A percentile compares a stretch with the other conserved stretches of the same genome.
phyloP scores from a whole-genome alignment of 768 basidiomycete genomes.

The Suillus plorans region DNA sequence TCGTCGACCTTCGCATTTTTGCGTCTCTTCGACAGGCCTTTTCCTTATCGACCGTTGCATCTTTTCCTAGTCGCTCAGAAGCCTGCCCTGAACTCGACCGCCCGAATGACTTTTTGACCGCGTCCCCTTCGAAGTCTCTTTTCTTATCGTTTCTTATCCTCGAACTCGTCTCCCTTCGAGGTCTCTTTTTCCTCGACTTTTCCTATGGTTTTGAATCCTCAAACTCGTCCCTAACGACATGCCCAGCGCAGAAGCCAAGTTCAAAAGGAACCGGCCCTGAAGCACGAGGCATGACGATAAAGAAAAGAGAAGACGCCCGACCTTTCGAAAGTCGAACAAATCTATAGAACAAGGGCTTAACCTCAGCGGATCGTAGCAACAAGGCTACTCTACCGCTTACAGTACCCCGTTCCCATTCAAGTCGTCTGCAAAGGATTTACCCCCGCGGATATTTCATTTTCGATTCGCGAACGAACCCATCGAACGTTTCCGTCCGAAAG shows the following conservation, averaged over 20 bases:
- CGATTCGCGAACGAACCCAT: slow-evolving; percentile 45
- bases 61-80: neutral
- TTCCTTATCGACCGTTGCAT: neutral
- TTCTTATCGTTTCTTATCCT: too few relatives aligned
- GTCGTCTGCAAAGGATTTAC: slow-evolving; percentile 80
- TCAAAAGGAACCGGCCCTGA: neutral
- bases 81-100: neutral
- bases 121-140: too few relatives aligned
- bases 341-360: slow-evolving; percentile 72
- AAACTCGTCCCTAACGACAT: neutral
- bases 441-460: slow-evolving; percentile 67
- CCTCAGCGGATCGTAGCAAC: slow-evolving; percentile 78
- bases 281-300: neutral
- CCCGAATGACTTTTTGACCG: neutral
- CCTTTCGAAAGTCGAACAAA: slow-evolving; percentile 50
- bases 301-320: slow-evolving; percentile 1
- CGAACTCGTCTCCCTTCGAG: too few relatives aligned
- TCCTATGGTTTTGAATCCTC: neutral
- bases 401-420: slow-evolving; percentile 74
- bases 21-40: neutral
- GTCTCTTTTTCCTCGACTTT: neutral
- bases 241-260: neutral
- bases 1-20: too few relatives aligned
- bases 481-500: slow-evolving; percentile 50
- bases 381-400: slow-evolving; percentile 79